Evolutionary conservation across 2,329 filamentous ascomycete genomes (phyloP).

Genomic region (Lojkania enalia): DNA sequence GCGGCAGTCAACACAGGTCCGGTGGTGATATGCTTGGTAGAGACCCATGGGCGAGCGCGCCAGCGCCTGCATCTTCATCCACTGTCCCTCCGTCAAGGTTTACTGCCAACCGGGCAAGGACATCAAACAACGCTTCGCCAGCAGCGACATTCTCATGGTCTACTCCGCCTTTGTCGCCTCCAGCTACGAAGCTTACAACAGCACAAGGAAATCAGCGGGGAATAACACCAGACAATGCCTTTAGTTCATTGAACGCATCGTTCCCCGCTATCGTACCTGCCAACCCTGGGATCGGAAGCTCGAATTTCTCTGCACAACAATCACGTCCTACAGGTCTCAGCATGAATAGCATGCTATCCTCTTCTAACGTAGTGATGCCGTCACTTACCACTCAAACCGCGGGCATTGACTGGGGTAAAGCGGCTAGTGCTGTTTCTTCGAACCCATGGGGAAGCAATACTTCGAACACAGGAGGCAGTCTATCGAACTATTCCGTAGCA

Average conservation of each 20-base stretch:
- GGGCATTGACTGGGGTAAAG: slow-evolving; percentile 37
- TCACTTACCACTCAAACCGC: slow-evolving; percentile 27
- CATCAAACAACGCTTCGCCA: slow-evolving; percentile 32
- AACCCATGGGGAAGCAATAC: slow-evolving; percentile 30
- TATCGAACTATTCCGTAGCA: slow-evolving; percentile 57
- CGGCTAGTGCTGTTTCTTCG: slow-evolving; percentile 20
- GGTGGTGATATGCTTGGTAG: slow-evolving; percentile 48
- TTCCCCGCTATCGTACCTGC: slow-evolving; percentile 41
- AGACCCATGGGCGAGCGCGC: slow-evolving; percentile 46
- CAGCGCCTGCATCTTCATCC: slow-evolving; percentile 36
- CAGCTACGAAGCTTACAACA: slow-evolving; percentile 28
- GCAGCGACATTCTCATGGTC: slow-evolving; percentile 53
- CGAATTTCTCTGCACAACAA: slow-evolving; percentile 44
- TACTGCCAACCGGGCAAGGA: slow-evolving; percentile 27
- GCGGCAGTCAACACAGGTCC: slow-evolving; percentile 55
- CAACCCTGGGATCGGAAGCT: slow-evolving; percentile 39
- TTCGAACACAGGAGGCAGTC: slow-evolving; percentile 18
- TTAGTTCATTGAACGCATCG: slow-evolving; percentile 45
- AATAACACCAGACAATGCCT: slow-evolving; percentile 56
- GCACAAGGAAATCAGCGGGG: slow-evolving; percentile 45
- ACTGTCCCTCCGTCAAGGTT: slow-evolving; percentile 37
- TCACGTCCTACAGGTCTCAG: slow-evolving; percentile 35
- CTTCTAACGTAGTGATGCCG: slow-evolving; percentile 24
- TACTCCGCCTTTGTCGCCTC: slow-evolving; percentile 43
- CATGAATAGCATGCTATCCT: slow-evolving; percentile 38